Base-by-base conservation (phyloP, 345 rosid genomes). In the Isatis tinctoria region DNA sequence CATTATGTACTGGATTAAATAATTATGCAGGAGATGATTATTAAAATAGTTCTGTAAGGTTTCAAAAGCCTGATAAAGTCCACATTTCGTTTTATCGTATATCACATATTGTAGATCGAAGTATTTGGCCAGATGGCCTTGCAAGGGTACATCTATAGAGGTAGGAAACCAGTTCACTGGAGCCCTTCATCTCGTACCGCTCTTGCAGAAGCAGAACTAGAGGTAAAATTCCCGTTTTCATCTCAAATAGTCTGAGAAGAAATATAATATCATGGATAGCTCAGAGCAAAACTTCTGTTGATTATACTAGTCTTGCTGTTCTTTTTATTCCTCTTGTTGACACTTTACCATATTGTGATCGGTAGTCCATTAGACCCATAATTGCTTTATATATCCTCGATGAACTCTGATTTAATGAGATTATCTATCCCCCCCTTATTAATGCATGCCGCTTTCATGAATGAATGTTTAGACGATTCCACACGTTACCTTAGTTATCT, bases 191-290 rank as follows among this genome's bases (percentile, higher is more conserved):
- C 98, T 24, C 88, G 90, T 54, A 94, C 98, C 58, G 98, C 98
- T 75, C 98, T 94, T 81, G 97, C 98, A 54, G 98, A 91, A 85
- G 96, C 98, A 17, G 98, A 94, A 82, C 82, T 94, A 82, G 98
- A 94, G 95, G 98, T 94, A 82, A 54, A 75, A 20, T 36, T 69
- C 27, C 14, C 14, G 2, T 32, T 53, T 18, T 65, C 67, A 39
- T 7, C 45, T 57, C 30, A 71, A 22, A 49, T 65, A 39, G 10
- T 49, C 62, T 48, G 8, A 65, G 43, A 44, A 44, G 16, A 53
- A 41, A 4, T 32, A 2, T 26, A 33, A 32, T 20, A 8, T 20
- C 14, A 20, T 41, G 17, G 68, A 61, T 22, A 57, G 14, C 61
- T 43, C 14, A 37, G 40, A 17, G 43, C 52, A 35, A 45, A 17